phyloP scores from a whole-genome alignment of 805 yeast genomes.

The Tetrapisispora phaffii region DNA sequence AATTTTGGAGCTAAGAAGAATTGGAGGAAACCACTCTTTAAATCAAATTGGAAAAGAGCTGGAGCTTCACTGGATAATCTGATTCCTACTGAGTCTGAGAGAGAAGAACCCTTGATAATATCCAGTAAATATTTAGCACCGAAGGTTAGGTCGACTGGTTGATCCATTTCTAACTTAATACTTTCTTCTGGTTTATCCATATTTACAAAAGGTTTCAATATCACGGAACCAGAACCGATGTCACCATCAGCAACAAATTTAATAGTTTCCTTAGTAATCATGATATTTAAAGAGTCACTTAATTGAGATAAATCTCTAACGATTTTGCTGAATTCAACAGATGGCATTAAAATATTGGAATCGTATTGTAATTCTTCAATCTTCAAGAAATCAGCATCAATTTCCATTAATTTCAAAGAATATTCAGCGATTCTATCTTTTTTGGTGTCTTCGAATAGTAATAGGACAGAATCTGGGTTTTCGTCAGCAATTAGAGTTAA shows the following conservation, averaged over 20 bases:
- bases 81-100: conserved; percentile 68
- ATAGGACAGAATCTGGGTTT: conserved; percentile 63
- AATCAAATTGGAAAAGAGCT: conserved; percentile 83
- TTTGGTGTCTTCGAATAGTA: conserved; percentile 84
- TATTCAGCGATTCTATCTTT: conserved; percentile 90
- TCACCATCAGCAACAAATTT: conserved; percentile 88
- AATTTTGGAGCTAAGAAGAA: conserved; percentile 97
- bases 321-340: conserved; percentile 78
- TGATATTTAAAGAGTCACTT: conserved; percentile 77
- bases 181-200: conserved; percentile 71
- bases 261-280: conserved; percentile 85
- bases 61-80: conserved; percentile 88
- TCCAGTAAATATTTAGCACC: conserved; percentile 87
- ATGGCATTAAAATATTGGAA: conserved; percentile 76
- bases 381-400: conserved; percentile 86
- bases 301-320: conserved; percentile 79
- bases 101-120: conserved; percentile 81
- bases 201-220: conserved; percentile 74
- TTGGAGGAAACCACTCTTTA: conserved; percentile 79
- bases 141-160: conserved; percentile 80
- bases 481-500: conserved; percentile 87
- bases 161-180: conserved; percentile 65
- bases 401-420: conserved; percentile 85
- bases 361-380: conserved; percentile 92
- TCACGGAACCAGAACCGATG: conserved; percentile 77